phyloP scores from a whole-genome alignment of 306 rosid genomes.

The Betula pendula region DNA sequence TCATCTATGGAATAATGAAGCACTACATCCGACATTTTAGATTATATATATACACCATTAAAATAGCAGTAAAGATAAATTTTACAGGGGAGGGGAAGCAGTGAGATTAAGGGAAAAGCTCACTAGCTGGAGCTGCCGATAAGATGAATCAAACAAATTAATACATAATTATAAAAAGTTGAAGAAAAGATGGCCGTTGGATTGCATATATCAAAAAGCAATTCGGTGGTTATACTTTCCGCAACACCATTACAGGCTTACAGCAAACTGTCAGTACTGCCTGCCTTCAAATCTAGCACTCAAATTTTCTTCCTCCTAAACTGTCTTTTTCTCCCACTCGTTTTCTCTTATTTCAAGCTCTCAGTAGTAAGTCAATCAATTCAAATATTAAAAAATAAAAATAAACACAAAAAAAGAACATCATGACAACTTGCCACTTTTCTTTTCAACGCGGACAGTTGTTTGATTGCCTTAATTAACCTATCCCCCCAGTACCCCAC shows the following conservation, averaged over 20 bases:
- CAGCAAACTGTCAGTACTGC: constrained; percentile 35
- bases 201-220: constrained; percentile 25
- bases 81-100: no score
- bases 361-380: constrained; percentile 41
- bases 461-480: constrained; percentile 11
- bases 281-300: constrained; percentile 30
- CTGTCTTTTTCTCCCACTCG: constrained; percentile 18
- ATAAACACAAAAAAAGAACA: constrained; percentile 23
- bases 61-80: no score
- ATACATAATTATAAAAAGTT: background rate
- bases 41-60: no score
- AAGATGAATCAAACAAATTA: background rate
- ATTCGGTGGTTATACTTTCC: constrained; percentile 33
- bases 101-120: no score
- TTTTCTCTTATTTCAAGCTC: constrained; percentile 59
- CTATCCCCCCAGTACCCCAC: constrained; percentile 9
- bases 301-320: constrained; percentile 33
- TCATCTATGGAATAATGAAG: no score
- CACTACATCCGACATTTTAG: no score
- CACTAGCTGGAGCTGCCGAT: no score
- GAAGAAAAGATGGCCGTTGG: constrained; percentile 5
- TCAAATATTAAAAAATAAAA: constrained; percentile 22
- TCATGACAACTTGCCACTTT: constrained; percentile 59
- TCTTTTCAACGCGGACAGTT: constrained; percentile 43
- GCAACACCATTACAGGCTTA: constrained; percentile 31